Conservation (phyloP, 192 early-diverging fungal genomes). For the Coemansia sp. region DNA sequence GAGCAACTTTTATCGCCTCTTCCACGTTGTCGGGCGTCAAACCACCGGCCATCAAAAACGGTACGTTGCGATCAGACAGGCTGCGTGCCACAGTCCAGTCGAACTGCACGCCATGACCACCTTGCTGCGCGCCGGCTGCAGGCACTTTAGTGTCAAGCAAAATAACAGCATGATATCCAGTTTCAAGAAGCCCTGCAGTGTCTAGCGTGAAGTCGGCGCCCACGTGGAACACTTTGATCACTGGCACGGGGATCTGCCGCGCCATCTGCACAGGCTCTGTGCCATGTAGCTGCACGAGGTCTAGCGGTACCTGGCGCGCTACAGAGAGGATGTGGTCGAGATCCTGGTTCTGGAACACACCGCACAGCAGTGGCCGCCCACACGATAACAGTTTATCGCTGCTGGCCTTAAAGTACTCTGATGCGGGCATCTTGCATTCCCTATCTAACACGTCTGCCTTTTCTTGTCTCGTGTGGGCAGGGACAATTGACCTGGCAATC, state of each 20-base stretch:
- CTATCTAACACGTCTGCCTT: neutral
- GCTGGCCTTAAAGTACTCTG: constrained; percentile 34
- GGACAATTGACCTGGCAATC: constrained; percentile 70
- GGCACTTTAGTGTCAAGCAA: constrained; percentile 67
- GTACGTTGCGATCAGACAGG: constrained; percentile 60
- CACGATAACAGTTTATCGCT: neutral
- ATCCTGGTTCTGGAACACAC: constrained; percentile 89
- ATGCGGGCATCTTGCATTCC: no score
- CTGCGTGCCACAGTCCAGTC: constrained; percentile 80
- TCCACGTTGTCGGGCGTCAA: constrained; percentile 80
- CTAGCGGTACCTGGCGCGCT: constrained; percentile 67
- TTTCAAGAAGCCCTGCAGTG: constrained; percentile 11
- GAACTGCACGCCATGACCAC: constrained; percentile 77
- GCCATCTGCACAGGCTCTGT: constrained; percentile 66
- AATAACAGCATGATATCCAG: constrained; percentile 27
- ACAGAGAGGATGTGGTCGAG: constrained; percentile 72
- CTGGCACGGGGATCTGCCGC: constrained; percentile 70
- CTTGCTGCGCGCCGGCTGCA: constrained; percentile 61
- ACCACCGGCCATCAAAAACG: constrained; percentile 89
- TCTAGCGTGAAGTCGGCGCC: constrained; percentile 57
- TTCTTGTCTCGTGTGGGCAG: neutral
- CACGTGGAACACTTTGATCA: constrained; percentile 89
- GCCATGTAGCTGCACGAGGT: constrained; percentile 94
- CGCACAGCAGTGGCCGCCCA: constrained; percentile 77
- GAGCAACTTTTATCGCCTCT: constrained; percentile 65